Percentiles rank a stretch among this genome's conserved stretches.
phyloP scores from a whole-genome alignment of 2,329 filamentous ascomycete genomes.

The Incumbomyces lentus region DNA sequence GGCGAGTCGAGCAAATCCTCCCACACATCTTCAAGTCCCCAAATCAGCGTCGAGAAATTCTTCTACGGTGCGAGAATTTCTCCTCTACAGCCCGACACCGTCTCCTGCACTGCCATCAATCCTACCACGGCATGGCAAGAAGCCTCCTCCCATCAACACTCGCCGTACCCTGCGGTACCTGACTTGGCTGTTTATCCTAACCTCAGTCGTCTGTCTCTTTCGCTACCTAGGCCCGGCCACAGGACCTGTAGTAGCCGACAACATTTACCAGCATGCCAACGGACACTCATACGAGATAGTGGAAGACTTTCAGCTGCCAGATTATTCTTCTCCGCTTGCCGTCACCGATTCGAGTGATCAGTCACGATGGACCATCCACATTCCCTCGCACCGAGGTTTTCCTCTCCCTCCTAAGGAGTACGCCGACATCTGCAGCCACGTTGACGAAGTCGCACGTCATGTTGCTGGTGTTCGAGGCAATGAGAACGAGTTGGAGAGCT shows the following conservation, averaged over 20 bases:
- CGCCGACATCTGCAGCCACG: conserved; percentile 56
- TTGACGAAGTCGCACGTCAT: conserved; percentile 52
- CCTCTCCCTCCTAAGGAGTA: conserved; percentile 59
- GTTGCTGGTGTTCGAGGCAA: conserved; percentile 45
- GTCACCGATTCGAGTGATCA: conserved; percentile 55
- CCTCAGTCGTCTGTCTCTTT: conserved; percentile 37
- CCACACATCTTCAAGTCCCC: conserved; percentile 15
- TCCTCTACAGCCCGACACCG: conserved; percentile 53
- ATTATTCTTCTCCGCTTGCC: conserved; percentile 62
- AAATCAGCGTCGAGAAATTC: conserved; percentile 7
- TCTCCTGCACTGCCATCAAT: conserved; percentile 62
- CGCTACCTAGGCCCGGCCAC: conserved; percentile 32
- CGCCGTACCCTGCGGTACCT: conserved; percentile 48
- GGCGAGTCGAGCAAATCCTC: conserved; percentile 24
- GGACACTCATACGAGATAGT: conserved; percentile 56
- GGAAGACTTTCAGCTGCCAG: conserved; percentile 50
- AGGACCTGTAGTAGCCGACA: conserved; percentile 8
- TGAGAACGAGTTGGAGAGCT: conserved; percentile 27
- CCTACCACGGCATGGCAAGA: conserved; percentile 55
- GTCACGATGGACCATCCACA: conserved; percentile 70
- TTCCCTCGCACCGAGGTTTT: conserved; percentile 57
- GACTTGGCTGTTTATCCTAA: conserved; percentile 43
- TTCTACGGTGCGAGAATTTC: conserved; percentile 16
- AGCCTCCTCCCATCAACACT: conserved; percentile 46
- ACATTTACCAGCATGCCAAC: conserved; percentile 23